Evolutionary conservation across 768 basidiomycete species (phyloP).

Genomic region (Mycena kentingensis): DNA sequence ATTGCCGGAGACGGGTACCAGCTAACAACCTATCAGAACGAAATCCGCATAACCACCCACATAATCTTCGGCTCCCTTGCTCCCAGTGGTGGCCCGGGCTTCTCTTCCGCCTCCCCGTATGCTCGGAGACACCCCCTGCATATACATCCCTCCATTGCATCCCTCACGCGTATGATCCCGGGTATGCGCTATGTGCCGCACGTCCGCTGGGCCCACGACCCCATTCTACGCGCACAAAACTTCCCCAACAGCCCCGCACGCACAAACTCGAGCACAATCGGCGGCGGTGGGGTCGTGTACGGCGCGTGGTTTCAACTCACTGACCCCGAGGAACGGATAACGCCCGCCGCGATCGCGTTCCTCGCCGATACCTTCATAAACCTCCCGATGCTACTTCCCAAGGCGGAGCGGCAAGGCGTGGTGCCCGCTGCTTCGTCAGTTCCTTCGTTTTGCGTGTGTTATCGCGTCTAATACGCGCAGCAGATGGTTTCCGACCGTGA

Average conservation of each 20-base stretch:
- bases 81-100: slow-evolving; percentile 28
- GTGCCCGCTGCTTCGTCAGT: slow-evolving; percentile 19
- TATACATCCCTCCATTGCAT: slow-evolving; percentile 49
- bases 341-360: slow-evolving; percentile 52
- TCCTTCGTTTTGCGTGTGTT: not conserved
- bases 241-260: slow-evolving; percentile 37
- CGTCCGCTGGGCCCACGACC: slow-evolving; percentile 43
- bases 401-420: slow-evolving; percentile 42
- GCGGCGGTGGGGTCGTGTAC: slow-evolving; percentile 59
- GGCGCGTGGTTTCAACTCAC: slow-evolving; percentile 58
- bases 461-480: slow-evolving; percentile 1
- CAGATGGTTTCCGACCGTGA: slow-evolving; percentile 69
- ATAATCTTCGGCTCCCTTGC: slow-evolving; percentile 56
- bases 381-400: slow-evolving; percentile 49
- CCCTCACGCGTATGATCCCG: slow-evolving; percentile 23
- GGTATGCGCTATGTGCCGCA: slow-evolving; percentile 40
- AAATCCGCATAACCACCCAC: slow-evolving; percentile 52
- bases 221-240: slow-evolving; percentile 42
- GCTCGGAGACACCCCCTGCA: slow-evolving; percentile 61
- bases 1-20: not conserved
- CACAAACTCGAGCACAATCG: slow-evolving; percentile 41
- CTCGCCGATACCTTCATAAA: slow-evolving; percentile 57
- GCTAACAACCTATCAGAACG: slow-evolving; percentile 36
- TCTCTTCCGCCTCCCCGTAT: slow-evolving; percentile 57
- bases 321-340: slow-evolving; percentile 46